phyloP scores from a whole-genome alignment of 108 stramenopile species.

The Cyclotella atomus region DNA sequence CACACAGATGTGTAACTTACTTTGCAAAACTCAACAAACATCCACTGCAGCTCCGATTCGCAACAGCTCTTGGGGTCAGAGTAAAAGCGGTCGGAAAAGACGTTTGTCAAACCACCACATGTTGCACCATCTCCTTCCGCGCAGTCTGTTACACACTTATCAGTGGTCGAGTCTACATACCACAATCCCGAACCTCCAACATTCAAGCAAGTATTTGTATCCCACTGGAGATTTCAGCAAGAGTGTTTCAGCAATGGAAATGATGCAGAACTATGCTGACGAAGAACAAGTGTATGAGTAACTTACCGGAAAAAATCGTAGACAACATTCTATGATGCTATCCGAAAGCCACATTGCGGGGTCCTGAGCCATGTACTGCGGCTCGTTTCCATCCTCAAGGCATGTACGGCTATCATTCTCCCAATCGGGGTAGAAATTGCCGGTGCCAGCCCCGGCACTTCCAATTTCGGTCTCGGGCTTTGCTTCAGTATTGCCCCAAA shows the following conservation, averaged over 20 bases:
- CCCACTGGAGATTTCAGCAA: too few species aligned
- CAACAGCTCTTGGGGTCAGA: conserved; percentile 15
- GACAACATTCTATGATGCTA: conserved; percentile 9
- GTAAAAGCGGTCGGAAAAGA: conserved; percentile 2
- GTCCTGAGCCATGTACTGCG: neutral
- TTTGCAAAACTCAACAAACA: conserved; percentile 2
- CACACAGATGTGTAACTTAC: neutral
- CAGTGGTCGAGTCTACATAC: neutral
- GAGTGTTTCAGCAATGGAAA: too few species aligned
- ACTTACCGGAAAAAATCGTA: neutral
- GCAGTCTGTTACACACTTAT: conserved; percentile 19
- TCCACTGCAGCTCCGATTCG: neutral
- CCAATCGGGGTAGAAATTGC: conserved; percentile 7
- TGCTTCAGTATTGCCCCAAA: conserved; percentile 4
- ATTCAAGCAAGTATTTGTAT: conserved; percentile 10
- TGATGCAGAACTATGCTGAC: too few species aligned
- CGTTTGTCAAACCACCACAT: conserved; percentile 15
- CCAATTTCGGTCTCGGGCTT: neutral
- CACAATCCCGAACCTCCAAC: conserved; percentile 15
- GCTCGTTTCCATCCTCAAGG: conserved; percentile 10
- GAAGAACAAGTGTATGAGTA: too few species aligned
- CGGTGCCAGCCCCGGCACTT: neutral
- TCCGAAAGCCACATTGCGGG: conserved; percentile 6
- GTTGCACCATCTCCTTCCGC: neutral
- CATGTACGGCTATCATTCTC: conserved; percentile 1